Evolutionary conservation across 2,329 filamentous ascomycete genomes (phyloP).

Genomic region (Pseudocercospora vitis): DNA sequence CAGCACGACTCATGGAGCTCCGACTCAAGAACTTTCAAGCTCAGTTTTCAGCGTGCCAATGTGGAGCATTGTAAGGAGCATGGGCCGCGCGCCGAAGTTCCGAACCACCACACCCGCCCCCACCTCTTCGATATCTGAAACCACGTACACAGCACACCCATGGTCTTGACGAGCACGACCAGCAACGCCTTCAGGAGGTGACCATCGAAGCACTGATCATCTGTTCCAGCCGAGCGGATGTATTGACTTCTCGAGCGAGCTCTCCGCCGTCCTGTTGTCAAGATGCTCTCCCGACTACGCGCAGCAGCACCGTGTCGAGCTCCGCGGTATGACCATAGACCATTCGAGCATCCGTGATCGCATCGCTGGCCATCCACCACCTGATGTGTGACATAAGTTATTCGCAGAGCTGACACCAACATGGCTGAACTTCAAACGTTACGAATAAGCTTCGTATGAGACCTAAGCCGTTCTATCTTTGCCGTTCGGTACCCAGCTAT

Average conservation of each 20-base stretch:
- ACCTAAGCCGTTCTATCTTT: conserved; percentile 1
- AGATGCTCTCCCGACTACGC: too few species aligned
- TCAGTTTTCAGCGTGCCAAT: neutral
- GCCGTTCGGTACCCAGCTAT: neutral
- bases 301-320: neutral
- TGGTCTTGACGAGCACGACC: neutral
- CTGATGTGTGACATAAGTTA: neutral
- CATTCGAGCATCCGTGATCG: neutral
- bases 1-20: too few species aligned
- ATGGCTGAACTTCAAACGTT: neutral
- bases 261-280: neutral
- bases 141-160: neutral
- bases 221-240: neutral
- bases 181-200: neutral
- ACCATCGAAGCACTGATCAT: neutral
- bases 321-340: neutral
- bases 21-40: too few species aligned
- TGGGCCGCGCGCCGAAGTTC: neutral
- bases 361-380: neutral
- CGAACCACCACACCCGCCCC: neutral
- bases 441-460: neutral
- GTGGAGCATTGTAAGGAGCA: neutral
- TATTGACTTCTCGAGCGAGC: neutral
- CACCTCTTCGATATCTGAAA: neutral
- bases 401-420: neutral